A percentile compares a stretch with the other conserved stretches of the same genome.
Evolutionary conservation across 208 protist species (phyloP).

Genomic region (Trypanosoma caninum): DNA sequence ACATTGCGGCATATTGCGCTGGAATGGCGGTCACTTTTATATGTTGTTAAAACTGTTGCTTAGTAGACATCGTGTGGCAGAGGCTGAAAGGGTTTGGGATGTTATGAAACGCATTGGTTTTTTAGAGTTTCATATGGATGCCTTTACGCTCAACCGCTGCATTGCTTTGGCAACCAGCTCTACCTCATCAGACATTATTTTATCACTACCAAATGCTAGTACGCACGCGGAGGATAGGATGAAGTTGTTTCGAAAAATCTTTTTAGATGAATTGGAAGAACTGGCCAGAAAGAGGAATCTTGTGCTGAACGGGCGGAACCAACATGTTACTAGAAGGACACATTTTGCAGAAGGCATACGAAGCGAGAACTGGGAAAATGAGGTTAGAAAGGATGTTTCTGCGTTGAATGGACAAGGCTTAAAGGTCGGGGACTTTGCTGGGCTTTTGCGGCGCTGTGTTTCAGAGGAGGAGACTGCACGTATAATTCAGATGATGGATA

Average conservation of each 20-base stretch:
- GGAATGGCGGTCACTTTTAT: constrained; percentile 67
- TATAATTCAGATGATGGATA: constrained; percentile 67
- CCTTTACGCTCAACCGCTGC: constrained; percentile 46
- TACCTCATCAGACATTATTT: constrained; percentile 9
- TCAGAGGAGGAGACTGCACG: constrained; percentile 35
- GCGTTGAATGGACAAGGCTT: constrained; percentile 3
- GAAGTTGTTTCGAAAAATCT: constrained; percentile 38
- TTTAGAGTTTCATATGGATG: constrained; percentile 54
- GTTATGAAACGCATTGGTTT: constrained; percentile 71
- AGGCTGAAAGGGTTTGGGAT: constrained; percentile 56
- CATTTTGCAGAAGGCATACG: constrained; percentile 44
- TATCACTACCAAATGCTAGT: constrained; percentile 17
- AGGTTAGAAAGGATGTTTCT: not conserved
- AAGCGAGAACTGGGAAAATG: not conserved
- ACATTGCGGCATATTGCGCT: constrained; percentile 54
- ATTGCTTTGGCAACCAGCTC: constrained; percentile 36
- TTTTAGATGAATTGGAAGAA: constrained; percentile 54
- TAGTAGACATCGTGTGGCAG: constrained; percentile 35
- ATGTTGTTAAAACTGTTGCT: constrained; percentile 64
- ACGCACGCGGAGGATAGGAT: constrained; percentile 17
- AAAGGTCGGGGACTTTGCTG: constrained; percentile 79
- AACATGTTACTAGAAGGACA: constrained; percentile 26
- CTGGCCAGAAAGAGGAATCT: constrained; percentile 34
- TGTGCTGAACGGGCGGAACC: constrained; percentile 30
- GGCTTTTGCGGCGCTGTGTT: constrained; percentile 51